phyloP scores from a whole-genome alignment of 176 grass and related monocot genomes.

The Musa beccarii region DNA sequence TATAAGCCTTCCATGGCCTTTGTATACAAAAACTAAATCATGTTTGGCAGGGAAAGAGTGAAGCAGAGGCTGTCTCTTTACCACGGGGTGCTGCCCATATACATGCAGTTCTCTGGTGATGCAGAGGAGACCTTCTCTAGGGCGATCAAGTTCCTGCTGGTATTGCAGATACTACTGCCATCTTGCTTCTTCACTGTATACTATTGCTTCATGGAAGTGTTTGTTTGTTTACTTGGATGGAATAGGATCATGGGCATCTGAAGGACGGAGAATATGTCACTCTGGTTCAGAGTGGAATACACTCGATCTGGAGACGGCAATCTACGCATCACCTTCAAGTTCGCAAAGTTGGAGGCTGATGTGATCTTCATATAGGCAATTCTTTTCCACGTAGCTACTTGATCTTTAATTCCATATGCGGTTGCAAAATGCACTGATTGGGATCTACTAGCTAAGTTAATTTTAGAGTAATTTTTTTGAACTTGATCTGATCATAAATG shows the following conservation, averaged over 20 bases:
- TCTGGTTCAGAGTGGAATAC: slow-evolving; percentile 81
- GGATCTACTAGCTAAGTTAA: too few relatives aligned
- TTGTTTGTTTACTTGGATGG: slow-evolving; percentile 1
- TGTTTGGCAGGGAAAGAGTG: slow-evolving; percentile 54
- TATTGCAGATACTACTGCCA: slow-evolving; percentile 11
- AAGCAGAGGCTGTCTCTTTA: slow-evolving; percentile 82
- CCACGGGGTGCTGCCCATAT: slow-evolving; percentile 78
- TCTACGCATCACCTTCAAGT: slow-evolving; percentile 94
- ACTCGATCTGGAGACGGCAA: slow-evolving; percentile 87
- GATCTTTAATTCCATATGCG: not conserved
- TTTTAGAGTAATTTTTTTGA: too few relatives aligned
- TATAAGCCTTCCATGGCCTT: not conserved
- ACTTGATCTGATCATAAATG: too few relatives aligned
- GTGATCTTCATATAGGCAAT: not conserved
- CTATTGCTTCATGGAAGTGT: too few relatives aligned
- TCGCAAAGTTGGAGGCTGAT: slow-evolving; percentile 52
- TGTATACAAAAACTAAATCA: not conserved
- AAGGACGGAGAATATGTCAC: slow-evolving; percentile 75
- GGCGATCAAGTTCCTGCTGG: slow-evolving; percentile 69
- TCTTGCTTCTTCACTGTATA: not conserved
- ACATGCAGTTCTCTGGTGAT: slow-evolving; percentile 83
- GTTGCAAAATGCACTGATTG: too few relatives aligned
- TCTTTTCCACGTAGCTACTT: not conserved
- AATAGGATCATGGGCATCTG: slow-evolving; percentile 49
- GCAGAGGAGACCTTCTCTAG: slow-evolving; percentile 91